Percentiles rank a stretch among this genome's conserved stretches.
Conservation (phyloP, 2,329 filamentous ascomycete species). For the Pestalotiopsis sp. region DNA sequence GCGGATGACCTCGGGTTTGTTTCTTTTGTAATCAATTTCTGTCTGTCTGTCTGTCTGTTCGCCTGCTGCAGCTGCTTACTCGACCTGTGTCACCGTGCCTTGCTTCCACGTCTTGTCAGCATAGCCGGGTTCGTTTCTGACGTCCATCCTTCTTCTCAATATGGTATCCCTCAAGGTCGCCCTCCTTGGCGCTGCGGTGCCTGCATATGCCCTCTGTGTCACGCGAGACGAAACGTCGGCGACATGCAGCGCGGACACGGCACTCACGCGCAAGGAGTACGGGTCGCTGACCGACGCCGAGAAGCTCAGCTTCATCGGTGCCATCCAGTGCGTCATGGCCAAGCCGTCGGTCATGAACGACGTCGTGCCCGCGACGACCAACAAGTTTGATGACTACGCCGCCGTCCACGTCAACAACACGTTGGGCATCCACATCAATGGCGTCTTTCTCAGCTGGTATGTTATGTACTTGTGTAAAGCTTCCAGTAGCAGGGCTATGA, state of each 20-base stretch:
- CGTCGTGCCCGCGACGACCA: slow-evolving; percentile 23
- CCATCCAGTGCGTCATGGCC: slow-evolving; percentile 24
- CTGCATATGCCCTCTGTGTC: neutral
- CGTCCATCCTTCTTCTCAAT: neutral
- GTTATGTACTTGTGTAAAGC: no score
- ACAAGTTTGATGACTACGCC: slow-evolving; percentile 32
- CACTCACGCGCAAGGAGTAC: slow-evolving; percentile 2
- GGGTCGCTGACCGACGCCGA: slow-evolving; percentile 17
- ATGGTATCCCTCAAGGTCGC: neutral
- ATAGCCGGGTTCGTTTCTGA: no score
- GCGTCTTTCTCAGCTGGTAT: slow-evolving; percentile 26
- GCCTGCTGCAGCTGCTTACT: no score
- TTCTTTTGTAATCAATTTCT: neutral
- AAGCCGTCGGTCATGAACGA: slow-evolving; percentile 20
- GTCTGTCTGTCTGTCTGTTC: no score
- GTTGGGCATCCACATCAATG: slow-evolving; percentile 22
- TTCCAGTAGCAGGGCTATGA: no score
- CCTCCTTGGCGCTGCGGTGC: neutral
- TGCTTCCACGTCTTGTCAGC: neutral
- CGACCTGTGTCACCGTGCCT: no score
- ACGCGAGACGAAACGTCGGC: neutral
- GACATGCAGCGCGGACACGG: neutral
- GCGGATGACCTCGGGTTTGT: neutral
- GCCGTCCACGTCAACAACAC: slow-evolving; percentile 28
- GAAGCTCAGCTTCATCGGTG: slow-evolving; percentile 22